These are phyloP conservation scores for Tetrapisispora taiwanensis DNA, from an alignment of 805 yeast genomes.

Conservation along the genomic window DNA sequence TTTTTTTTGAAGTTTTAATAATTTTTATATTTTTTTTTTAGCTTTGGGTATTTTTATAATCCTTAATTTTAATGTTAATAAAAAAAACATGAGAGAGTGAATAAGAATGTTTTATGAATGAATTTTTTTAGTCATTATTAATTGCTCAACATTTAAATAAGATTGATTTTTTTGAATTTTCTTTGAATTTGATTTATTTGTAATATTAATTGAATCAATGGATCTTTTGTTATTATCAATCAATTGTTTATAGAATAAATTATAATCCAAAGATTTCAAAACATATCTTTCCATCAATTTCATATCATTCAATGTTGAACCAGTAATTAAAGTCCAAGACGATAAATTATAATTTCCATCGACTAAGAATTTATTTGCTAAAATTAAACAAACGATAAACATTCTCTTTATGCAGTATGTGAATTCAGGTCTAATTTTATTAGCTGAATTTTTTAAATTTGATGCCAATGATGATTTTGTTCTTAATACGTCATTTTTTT, in stretches of 20 bases:
- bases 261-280: conserved; percentile 13
- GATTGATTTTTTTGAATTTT: neutral
- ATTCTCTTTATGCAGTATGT: conserved; percentile 12
- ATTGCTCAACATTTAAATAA: neutral
- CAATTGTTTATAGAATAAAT: conserved; percentile 4
- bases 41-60: no score
- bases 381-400: conserved; percentile 9
- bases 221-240: neutral
- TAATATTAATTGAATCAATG: neutral
- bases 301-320: conserved; percentile 7
- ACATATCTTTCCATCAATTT: conserved; percentile 15
- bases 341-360: conserved; percentile 12
- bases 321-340: conserved; percentile 13
- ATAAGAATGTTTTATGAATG: neutral
- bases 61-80: no score
- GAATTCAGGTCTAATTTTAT: conserved; percentile 6
- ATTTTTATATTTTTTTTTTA: no score
- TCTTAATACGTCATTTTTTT: neutral
- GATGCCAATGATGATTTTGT: neutral
- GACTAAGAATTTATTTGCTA: conserved; percentile 13
- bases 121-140: neutral
- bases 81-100: no score
- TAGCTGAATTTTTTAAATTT: neutral
- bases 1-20: no score
- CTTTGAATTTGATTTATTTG: neutral